Evolutionary conservation across 2,329 filamentous ascomycete species (phyloP).

Genomic region (Penicillium sp.): DNA sequence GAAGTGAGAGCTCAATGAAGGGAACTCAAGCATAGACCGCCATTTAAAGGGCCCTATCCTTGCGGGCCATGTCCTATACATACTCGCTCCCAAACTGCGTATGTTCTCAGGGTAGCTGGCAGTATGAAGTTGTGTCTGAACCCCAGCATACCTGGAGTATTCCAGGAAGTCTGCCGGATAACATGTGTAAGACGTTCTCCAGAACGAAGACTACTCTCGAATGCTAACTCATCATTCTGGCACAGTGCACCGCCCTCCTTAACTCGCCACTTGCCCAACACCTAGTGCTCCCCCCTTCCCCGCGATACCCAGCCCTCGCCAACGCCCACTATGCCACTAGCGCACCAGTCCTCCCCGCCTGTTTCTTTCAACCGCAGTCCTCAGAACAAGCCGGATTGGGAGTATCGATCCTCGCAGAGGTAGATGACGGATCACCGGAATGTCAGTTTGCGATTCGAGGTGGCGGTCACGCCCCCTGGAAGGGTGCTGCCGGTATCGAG

Average conservation of each 20-base stretch:
- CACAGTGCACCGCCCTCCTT: neutral
- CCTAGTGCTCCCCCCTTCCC: neutral
- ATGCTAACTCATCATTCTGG: neutral
- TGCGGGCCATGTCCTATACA: no score
- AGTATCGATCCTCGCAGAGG: neutral
- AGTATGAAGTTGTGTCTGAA: neutral
- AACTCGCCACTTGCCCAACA: neutral
- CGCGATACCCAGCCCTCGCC: neutral
- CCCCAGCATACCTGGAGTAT: neutral
- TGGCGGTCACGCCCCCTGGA: neutral
- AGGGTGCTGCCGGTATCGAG: neutral
- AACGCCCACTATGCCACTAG: neutral
- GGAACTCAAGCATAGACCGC: neutral
- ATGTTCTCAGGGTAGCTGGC: neutral
- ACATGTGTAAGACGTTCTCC: neutral
- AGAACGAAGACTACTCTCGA: no score
- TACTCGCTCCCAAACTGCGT: neutral
- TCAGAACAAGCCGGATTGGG: neutral
- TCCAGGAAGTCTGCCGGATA: neutral
- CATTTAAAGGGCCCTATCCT: no score
- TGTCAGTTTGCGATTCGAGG: slow-evolving; percentile 1
- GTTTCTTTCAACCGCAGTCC: neutral
- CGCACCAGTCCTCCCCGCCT: neutral
- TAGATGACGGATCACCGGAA: neutral
- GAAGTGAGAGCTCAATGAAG: neutral